Base-by-base conservation (phyloP, 1,139 yeast species). In the Meyerozyma elateridarum region DNA sequence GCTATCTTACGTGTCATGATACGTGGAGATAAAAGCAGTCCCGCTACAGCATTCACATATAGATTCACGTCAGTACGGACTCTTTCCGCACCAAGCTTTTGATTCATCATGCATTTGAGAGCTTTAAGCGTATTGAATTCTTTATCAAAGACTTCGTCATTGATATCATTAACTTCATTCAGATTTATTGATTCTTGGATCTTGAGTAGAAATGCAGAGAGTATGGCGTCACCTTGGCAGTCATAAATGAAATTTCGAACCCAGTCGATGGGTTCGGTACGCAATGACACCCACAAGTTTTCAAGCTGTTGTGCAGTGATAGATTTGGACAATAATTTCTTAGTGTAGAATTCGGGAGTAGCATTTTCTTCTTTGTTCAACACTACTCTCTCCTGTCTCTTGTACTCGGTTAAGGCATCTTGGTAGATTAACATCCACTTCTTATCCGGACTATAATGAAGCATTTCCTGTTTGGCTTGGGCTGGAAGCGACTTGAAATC, bases 251-350 rank as follows among this genome's bases (percentile, higher is more conserved):
- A 91, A 21, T 70, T 74, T 36, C 81, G 72, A 1, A 89, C 95
- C 98, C 98, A 91, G 38, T 74, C 81, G 26, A 91, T 73, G 26
- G 94, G 94, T 52, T 89, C 96, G 0, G 97, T 87, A 41, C 97
- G 74, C 30, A 91, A 64, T 28, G 95, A 85, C 4, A 91, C 95
- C 84, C 94, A 87, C 36, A 91, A 68, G 45, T 85, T 85, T 29
- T 84, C 85, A 45, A 91, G 63, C 51, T 88, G 89, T 32, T 76
- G 75, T 3, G 80, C 65, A 5, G 85, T 68, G 33, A 87, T 80
- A 22, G 79, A 60, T 45, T 82, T 81, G 28, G 83, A 79, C 51
- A 89, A 70, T 40, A 91, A 68, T 42, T 75, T 72, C 36, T 85
- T 73, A 20, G 93, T 89, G 56, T 84, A 91, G 52, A 75, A 79